Conservation (phyloP, 208 protist species). For the Lotmaria passim region DNA sequence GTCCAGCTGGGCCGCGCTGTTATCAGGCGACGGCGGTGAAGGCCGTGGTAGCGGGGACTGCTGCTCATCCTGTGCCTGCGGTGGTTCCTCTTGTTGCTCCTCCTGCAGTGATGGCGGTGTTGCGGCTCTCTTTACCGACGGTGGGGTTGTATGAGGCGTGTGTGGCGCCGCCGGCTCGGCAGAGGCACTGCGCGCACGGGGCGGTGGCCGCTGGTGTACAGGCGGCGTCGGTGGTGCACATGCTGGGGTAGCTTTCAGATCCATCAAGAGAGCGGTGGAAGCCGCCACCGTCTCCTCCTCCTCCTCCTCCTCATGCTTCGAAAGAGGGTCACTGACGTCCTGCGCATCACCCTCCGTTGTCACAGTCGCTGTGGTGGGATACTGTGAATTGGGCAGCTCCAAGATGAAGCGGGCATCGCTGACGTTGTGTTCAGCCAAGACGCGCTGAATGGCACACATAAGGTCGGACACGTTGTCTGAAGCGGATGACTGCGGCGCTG, state of each 20-base stretch:
- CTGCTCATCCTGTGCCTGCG: too few relatives aligned
- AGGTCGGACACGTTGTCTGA: conserved; percentile 26
- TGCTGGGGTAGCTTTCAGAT: conserved; percentile 3
- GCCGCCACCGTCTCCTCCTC: neutral
- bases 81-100: too few relatives aligned
- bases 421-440: conserved; percentile 52
- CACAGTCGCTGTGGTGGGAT: neutral
- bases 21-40: neutral
- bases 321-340: too few relatives aligned
- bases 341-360: too few relatives aligned
- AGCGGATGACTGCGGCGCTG: neutral
- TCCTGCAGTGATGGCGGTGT: neutral
- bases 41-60: neutral
- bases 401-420: conserved; percentile 51
- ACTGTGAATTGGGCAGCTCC: conserved; percentile 32
- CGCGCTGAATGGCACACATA: conserved; percentile 53
- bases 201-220: conserved; percentile 20
- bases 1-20: neutral
- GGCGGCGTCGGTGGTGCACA: conserved; percentile 12
- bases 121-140: neutral
- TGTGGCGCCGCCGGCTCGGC: neutral
- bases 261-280: neutral
- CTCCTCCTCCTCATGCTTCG: neutral
- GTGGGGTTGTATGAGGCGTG: neutral
- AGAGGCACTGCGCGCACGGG: conserved; percentile 25